Conservation (phyloP, 768 basidiomycete genomes). For the Xerocomus potaroensis region DNA sequence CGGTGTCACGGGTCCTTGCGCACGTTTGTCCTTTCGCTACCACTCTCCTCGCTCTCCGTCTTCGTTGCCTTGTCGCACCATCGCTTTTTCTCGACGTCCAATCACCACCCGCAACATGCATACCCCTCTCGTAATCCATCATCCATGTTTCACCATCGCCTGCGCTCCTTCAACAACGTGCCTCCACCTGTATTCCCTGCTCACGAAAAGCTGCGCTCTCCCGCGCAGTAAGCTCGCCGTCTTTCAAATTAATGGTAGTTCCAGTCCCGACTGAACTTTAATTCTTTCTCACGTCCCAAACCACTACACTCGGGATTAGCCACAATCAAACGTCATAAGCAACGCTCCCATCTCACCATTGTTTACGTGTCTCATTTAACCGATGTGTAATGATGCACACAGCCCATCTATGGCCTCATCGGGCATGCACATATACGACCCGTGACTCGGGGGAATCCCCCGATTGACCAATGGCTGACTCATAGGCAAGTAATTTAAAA, state of each 20-base stretch:
- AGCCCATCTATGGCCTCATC: too few relatives aligned
- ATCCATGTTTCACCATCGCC: conserved; percentile 8
- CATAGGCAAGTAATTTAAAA: conserved; percentile 5
- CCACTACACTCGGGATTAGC: neutral
- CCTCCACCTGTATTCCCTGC: conserved; percentile 6
- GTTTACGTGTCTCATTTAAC: too few relatives aligned
- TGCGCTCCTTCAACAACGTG: conserved; percentile 13
- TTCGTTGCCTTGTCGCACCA: conserved; percentile 8
- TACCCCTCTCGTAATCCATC: conserved; percentile 15
- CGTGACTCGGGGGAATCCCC: neutral
- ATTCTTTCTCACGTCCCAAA: conserved; percentile 11
- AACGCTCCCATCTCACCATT: neutral
- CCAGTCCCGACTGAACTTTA: conserved; percentile 13
- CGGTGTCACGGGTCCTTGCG: conserved; percentile 35
- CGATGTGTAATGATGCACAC: too few relatives aligned
- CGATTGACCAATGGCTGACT: conserved; percentile 3
- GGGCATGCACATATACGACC: too few relatives aligned
- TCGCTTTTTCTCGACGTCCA: conserved; percentile 17
- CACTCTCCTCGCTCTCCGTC: conserved; percentile 10
- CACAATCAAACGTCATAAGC: neutral
- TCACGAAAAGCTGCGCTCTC: neutral
- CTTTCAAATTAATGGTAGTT: conserved; percentile 23
- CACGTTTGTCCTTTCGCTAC: conserved; percentile 31
- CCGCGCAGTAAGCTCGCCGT: conserved; percentile 6
- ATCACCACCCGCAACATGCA: conserved; percentile 26